A percentile compares a stretch with the other conserved stretches of the same genome.
Conservation (phyloP, 495 filamentous ascomycete species). For the Astrothelium macrocarpum region DNA sequence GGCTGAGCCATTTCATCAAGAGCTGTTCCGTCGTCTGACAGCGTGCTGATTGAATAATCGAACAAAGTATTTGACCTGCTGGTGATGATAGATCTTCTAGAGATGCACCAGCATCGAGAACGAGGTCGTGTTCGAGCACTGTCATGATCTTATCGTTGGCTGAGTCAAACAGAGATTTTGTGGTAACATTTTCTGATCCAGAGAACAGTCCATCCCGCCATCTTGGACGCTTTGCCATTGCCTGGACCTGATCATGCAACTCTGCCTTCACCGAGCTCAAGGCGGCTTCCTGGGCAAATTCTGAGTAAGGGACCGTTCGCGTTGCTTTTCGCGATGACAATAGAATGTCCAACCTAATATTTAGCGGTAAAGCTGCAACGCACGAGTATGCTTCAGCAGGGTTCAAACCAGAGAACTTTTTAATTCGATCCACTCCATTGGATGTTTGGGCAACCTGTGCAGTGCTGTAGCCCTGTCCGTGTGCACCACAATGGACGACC, state of each 20-base stretch:
- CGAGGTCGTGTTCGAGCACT: not conserved
- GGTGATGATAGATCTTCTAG: not conserved
- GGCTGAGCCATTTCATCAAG: not conserved
- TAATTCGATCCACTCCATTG: not conserved
- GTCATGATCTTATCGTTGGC: not conserved
- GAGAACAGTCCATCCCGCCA: not conserved
- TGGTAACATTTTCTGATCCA: not conserved
- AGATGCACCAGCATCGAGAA: not conserved
- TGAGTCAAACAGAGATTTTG: not conserved
- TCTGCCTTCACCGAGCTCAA: not conserved
- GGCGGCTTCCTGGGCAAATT: not conserved
- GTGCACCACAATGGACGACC: not conserved
- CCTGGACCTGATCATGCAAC: not conserved
- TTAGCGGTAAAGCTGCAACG: not conserved
- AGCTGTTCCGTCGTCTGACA: not conserved
- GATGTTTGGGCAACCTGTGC: not conserved
- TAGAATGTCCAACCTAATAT: not conserved
- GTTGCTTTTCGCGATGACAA: not conserved
- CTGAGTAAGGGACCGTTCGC: not conserved
- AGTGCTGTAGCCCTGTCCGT: not conserved
- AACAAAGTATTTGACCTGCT: not conserved
- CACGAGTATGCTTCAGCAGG: not conserved
- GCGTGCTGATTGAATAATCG: not conserved
- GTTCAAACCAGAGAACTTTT: not conserved
- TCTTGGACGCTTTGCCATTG: not conserved